phyloP scores from a whole-genome alignment of 2,329 filamentous ascomycete species.

The Botryosphaeria agaves region DNA sequence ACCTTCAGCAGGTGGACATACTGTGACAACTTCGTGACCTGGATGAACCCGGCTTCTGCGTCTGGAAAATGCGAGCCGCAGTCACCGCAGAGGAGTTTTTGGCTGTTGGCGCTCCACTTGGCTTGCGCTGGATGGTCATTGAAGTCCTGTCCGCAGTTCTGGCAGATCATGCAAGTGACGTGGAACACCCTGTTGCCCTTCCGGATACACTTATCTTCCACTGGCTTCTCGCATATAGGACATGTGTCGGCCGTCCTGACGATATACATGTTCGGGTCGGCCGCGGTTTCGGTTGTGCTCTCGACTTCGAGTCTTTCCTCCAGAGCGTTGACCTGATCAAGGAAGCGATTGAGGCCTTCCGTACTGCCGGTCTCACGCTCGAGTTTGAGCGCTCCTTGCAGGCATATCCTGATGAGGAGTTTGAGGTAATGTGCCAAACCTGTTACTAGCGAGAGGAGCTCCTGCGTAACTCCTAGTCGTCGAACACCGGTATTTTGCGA shows the following conservation, averaged over 20 bases:
- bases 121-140: slow-evolving; percentile 52
- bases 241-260: slow-evolving; percentile 54
- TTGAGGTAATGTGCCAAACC: slow-evolving; percentile 95
- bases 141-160: slow-evolving; percentile 57
- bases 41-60: slow-evolving; percentile 44
- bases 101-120: slow-evolving; percentile 49
- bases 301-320: slow-evolving; percentile 61
- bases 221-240: slow-evolving; percentile 60
- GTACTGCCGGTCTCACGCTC: slow-evolving; percentile 66
- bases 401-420: slow-evolving; percentile 86
- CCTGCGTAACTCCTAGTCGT: slow-evolving; percentile 90
- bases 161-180: slow-evolving; percentile 53
- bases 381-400: slow-evolving; percentile 81
- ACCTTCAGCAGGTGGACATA: slow-evolving; percentile 89
- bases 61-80: slow-evolving; percentile 45
- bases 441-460: slow-evolving; percentile 92
- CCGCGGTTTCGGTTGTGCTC: slow-evolving; percentile 27
- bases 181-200: slow-evolving; percentile 69
- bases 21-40: slow-evolving; percentile 75
- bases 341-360: slow-evolving; percentile 64
- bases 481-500: slow-evolving; percentile 81
- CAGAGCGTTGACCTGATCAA: slow-evolving; percentile 71
- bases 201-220: slow-evolving; percentile 84
- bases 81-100: slow-evolving; percentile 51
- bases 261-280: slow-evolving; percentile 24